Conservation (phyloP, 257 asterid genomes). For the Linderniella brevidens region DNA sequence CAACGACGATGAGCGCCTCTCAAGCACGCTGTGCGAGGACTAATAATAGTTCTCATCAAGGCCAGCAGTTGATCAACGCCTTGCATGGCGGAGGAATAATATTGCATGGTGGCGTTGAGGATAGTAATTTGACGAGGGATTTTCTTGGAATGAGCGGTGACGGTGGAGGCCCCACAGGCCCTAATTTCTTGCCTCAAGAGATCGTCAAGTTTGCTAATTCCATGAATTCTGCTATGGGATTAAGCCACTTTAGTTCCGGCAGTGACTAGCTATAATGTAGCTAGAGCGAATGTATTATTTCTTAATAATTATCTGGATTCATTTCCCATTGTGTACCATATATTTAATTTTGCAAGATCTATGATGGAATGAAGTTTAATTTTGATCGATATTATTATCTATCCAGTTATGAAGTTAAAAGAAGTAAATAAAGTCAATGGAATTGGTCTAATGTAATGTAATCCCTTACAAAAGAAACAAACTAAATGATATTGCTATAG, state of each 20-base stretch:
- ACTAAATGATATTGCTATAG: too few species aligned
- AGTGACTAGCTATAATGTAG: slow-evolving; percentile 14
- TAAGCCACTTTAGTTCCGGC: slow-evolving; percentile 20
- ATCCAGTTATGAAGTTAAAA: too few species aligned
- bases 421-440: too few species aligned
- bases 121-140: slow-evolving; percentile 38
- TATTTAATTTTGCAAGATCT: not conserved
- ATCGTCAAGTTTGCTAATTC: slow-evolving; percentile 36
- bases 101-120: slow-evolving; percentile 10
- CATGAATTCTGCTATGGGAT: slow-evolving; percentile 32
- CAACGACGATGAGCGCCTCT: slow-evolving; percentile 12
- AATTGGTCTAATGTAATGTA: too few species aligned
- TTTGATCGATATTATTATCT: too few species aligned
- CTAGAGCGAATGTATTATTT: not conserved
- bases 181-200: slow-evolving; percentile 33
- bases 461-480: too few species aligned
- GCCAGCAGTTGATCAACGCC: not conserved
- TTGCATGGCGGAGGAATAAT: not conserved
- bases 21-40: not conserved
- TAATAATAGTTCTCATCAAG: not conserved
- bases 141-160: slow-evolving; percentile 49
- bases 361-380: too few species aligned
- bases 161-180: slow-evolving; percentile 22
- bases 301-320: not conserved
- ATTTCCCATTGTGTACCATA: not conserved